Evolutionary conservation across 495 filamentous ascomycete genomes (phyloP).

Genomic region (Penicillium mononematosum): DNA sequence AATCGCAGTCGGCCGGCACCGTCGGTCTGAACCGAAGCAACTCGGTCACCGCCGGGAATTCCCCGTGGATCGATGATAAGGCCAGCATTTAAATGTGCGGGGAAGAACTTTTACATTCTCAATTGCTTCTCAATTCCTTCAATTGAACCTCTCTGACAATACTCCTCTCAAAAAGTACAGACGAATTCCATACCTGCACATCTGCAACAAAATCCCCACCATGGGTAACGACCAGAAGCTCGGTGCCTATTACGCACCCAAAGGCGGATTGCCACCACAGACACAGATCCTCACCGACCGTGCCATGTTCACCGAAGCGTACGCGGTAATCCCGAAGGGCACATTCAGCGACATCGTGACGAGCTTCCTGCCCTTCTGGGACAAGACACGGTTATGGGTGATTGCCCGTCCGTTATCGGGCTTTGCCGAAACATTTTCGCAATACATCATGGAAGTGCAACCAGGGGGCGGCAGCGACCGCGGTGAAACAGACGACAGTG

Average conservation of each 20-base stretch:
- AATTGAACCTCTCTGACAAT: neutral
- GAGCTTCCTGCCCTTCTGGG: slow-evolving; percentile 31
- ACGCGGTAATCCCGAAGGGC: slow-evolving; percentile 28
- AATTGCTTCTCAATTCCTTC: neutral
- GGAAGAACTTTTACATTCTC: slow-evolving; percentile 2
- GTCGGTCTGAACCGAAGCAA: slow-evolving; percentile 14
- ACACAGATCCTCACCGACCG: slow-evolving; percentile 29
- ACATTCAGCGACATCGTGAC: slow-evolving; percentile 29
- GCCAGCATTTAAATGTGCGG: slow-evolving; percentile 15
- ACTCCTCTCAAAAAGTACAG: neutral
- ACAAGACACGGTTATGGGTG: slow-evolving; percentile 29
- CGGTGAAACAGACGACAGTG: slow-evolving; percentile 22
- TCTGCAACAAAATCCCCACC: slow-evolving; percentile 1
- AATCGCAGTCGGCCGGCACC: slow-evolving; percentile 10
- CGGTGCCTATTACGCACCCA: slow-evolving; percentile 30
- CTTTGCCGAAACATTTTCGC: slow-evolving; percentile 31
- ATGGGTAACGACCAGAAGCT: slow-evolving; percentile 28
- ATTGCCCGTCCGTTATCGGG: slow-evolving; percentile 29
- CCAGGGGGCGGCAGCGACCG: slow-evolving; percentile 26
- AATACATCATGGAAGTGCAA: slow-evolving; percentile 33
- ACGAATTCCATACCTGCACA: neutral
- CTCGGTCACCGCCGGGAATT: slow-evolving; percentile 22
- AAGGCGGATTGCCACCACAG: slow-evolving; percentile 27
- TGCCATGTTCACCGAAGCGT: slow-evolving; percentile 32
- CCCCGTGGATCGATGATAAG: slow-evolving; percentile 14